These are phyloP conservation scores for Eimeria acervulina DNA, from an alignment of 169 alveolate genomes.

Conservation along the genomic window DNA sequence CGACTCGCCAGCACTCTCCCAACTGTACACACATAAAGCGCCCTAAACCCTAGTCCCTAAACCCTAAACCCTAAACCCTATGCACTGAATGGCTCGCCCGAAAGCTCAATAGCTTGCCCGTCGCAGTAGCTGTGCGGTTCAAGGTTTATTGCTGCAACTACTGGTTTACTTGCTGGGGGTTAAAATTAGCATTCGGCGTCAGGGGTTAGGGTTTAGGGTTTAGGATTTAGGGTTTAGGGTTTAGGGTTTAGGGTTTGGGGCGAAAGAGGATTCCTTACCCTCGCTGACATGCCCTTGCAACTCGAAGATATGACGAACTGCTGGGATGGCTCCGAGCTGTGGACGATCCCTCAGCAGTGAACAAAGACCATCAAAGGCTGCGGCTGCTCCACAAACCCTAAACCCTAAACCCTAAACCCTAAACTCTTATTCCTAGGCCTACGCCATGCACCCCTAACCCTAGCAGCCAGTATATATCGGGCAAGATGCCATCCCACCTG, in stretches of 20 bases:
- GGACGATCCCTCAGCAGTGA: not conserved
- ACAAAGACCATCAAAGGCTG: not conserved
- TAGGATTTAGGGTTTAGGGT: constrained; percentile 25
- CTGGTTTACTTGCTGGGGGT: no score
- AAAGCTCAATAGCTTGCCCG: not conserved
- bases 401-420: constrained; percentile 33
- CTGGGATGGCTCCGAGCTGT: not conserved
- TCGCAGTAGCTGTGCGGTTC: not conserved
- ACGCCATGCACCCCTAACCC: not conserved
- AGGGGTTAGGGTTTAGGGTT: not conserved
- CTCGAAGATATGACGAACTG: not conserved
- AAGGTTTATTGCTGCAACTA: not conserved
- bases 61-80: not conserved
- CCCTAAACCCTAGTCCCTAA: constrained; percentile 14
- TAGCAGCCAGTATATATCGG: not conserved
- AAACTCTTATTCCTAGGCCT: not conserved
- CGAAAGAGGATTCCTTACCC: not conserved
- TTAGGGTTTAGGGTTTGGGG: not conserved
- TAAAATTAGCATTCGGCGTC: not conserved
- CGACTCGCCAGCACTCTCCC: constrained; percentile 3
- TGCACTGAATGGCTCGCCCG: not conserved
- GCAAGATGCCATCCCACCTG: not conserved
- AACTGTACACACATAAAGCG: not conserved
- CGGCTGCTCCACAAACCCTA: constrained; percentile 29
- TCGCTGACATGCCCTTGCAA: not conserved